Evolutionary conservation across 106 monocot genomes (phyloP).

Genomic region (Dioscorea zingiberensis): DNA sequence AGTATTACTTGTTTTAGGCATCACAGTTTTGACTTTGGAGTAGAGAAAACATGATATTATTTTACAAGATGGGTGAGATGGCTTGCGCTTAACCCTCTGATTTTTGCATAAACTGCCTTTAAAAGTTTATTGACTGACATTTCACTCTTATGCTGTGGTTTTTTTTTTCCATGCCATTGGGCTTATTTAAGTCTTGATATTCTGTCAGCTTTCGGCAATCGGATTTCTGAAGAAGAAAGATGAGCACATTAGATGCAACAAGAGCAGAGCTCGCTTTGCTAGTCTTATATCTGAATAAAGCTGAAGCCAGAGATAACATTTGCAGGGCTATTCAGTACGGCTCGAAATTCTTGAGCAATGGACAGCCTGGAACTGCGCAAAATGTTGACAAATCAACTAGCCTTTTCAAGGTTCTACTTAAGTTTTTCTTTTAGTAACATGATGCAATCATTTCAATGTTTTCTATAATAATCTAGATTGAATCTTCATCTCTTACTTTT

Average conservation of each 20-base stretch:
- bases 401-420: conserved; percentile 64
- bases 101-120: too few relatives aligned
- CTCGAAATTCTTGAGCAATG: conserved; percentile 83
- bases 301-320: conserved; percentile 95
- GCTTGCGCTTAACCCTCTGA: too few relatives aligned
- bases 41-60: too few relatives aligned
- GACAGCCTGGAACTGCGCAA: conserved; percentile 77
- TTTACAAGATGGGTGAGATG: too few relatives aligned
- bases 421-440: not conserved
- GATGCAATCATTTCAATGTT: not conserved
- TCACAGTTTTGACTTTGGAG: too few relatives aligned
- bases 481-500: conserved; percentile 6
- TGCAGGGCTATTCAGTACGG: conserved; percentile 93
- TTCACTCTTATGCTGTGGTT: too few relatives aligned
- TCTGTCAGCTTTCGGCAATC: too few relatives aligned
- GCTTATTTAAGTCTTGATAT: too few relatives aligned
- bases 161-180: too few relatives aligned
- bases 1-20: too few relatives aligned
- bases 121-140: too few relatives aligned
- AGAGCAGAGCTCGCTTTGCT: conserved; percentile 73
- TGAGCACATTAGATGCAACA: conserved; percentile 65
- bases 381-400: conserved; percentile 85
- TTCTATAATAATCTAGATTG: not conserved
- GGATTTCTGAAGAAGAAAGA: conserved; percentile 10
- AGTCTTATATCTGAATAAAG: conserved; percentile 82